These are phyloP conservation scores for Leccinum barrowsii DNA, from an alignment of 768 basidiomycete species.

Conservation along the genomic window DNA sequence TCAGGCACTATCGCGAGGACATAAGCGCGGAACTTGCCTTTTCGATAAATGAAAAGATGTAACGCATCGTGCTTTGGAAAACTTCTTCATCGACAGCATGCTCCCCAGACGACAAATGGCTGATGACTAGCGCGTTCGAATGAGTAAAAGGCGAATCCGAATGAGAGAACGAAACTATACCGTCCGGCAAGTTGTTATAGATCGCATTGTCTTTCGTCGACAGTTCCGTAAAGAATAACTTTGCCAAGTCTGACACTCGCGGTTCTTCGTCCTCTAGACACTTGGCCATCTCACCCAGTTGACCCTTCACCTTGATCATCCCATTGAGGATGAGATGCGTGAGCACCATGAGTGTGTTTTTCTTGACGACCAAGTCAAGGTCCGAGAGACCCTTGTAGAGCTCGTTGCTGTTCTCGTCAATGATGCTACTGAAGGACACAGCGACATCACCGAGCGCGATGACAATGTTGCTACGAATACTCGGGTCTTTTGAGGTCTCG, in stretches of 20 bases:
- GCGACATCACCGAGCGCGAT: conserved; percentile 98
- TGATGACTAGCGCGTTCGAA: conserved; percentile 63
- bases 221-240: conserved; percentile 94
- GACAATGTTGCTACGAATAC: conserved; percentile 92
- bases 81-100: conserved; percentile 90
- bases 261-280: conserved; percentile 90
- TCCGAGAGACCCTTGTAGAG: conserved; percentile 94
- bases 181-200: conserved; percentile 97
- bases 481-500: conserved; percentile 85
- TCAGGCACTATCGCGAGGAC: neutral
- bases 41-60: conserved; percentile 96
- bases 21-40: conserved; percentile 52
- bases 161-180: conserved; percentile 37
- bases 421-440: conserved; percentile 94
- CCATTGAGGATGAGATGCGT: conserved; percentile 96
- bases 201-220: conserved; percentile 98
- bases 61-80: conserved; percentile 90
- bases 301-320: conserved; percentile 99
- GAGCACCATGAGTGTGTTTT: conserved; percentile 98
- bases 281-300: conserved; percentile 99
- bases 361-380: conserved; percentile 85
- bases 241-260: conserved; percentile 90
- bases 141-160: neutral
- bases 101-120: conserved; percentile 85
- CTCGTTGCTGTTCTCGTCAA: conserved; percentile 96